Percentiles rank a stretch among this genome's conserved stretches.
phyloP scores from a whole-genome alignment of 495 filamentous ascomycete genomes.

The Tuber magnatum region DNA sequence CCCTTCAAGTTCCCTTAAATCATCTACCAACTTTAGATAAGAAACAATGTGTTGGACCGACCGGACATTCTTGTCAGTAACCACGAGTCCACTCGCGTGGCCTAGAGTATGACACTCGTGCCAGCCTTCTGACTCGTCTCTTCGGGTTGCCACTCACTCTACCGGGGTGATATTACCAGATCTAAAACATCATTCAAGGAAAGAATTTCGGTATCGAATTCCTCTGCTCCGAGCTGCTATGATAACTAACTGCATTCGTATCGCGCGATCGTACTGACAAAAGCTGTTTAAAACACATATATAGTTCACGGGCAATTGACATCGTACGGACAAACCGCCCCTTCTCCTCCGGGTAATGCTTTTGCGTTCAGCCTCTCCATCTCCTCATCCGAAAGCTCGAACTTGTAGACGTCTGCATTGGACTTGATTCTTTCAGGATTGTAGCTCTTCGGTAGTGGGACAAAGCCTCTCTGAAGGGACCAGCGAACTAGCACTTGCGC shows the following conservation, averaged over 20 bases:
- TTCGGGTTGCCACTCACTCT: not conserved
- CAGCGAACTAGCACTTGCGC: conserved; percentile 48
- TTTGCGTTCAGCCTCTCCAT: conserved; percentile 45
- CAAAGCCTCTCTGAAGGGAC: conserved; percentile 47
- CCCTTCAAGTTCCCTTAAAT: not conserved
- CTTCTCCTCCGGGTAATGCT: conserved; percentile 17
- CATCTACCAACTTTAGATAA: not conserved
- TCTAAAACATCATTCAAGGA: not conserved
- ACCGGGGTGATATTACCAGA: not conserved
- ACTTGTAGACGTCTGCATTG: conserved; percentile 49
- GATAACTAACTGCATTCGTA: not conserved
- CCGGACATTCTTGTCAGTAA: not conserved
- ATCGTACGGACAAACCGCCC: conserved; percentile 30
- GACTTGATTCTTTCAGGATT: conserved; percentile 44
- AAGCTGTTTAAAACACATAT: not conserved
- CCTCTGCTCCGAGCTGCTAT: not conserved
- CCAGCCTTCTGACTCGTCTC: not conserved
- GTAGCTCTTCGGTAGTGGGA: conserved; percentile 52
- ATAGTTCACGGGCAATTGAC: conserved; percentile 13
- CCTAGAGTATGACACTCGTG: not conserved
- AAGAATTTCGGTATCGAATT: not conserved
- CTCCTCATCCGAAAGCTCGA: conserved; percentile 46
- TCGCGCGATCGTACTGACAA: not conserved
- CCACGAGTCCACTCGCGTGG: not conserved
- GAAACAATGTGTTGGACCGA: not conserved